Evolutionary conservation across 2,329 filamentous ascomycete species (phyloP).

Genomic region (Epichloe brachyelytri): DNA sequence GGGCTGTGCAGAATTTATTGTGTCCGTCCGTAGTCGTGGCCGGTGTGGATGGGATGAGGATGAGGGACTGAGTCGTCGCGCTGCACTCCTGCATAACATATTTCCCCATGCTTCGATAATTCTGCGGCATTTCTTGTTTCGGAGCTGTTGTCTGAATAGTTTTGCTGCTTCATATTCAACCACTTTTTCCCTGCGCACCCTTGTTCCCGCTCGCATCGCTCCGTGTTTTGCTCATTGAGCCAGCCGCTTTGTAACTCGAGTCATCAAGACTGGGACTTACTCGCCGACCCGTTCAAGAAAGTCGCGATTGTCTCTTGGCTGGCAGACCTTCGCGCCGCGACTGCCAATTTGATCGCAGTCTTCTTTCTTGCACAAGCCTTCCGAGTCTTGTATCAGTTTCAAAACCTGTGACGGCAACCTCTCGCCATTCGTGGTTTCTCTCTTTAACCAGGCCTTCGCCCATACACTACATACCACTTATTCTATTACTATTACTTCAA

Average conservation of each 20-base stretch:
- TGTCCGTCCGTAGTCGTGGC: too few relatives aligned
- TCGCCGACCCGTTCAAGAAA: not conserved
- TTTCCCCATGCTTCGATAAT: not conserved
- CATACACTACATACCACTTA: not conserved
- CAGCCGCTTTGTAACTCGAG: not conserved
- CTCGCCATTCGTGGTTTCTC: not conserved
- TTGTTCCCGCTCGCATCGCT: not conserved
- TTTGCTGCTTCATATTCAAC: not conserved
- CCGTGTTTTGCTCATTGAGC: not conserved
- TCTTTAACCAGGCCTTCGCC: not conserved
- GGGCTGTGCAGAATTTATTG: too few relatives aligned
- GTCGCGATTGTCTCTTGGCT: not conserved
- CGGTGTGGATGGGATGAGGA: too few relatives aligned
- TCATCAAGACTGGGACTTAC: not conserved
- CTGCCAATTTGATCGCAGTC: not conserved
- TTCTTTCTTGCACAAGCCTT: not conserved
- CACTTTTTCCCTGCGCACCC: not conserved
- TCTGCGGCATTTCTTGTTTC: not conserved
- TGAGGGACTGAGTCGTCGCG: too few relatives aligned
- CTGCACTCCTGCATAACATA: not conserved
- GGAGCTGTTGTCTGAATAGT: not conserved
- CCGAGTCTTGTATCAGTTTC: not conserved
- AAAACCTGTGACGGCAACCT: not conserved
- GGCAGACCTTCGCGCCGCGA: not conserved
- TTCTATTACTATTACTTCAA: not conserved